Base-by-base conservation (phyloP, 2,329 filamentous ascomycete species). In the Alternaria brassicicola region DNA sequence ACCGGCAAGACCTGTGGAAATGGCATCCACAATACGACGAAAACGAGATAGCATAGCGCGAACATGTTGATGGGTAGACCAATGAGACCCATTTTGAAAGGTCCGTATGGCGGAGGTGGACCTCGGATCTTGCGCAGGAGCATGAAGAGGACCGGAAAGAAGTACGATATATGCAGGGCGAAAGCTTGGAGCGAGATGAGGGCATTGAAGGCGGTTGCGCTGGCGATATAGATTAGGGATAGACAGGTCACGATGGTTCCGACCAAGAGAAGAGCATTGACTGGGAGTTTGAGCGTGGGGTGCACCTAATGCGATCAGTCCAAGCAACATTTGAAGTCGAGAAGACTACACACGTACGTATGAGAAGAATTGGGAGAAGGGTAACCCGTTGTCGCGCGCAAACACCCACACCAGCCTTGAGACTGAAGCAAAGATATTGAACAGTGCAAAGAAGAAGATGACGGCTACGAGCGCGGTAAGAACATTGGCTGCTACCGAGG, bases 341-440 rank as follows among this genome's bases (percentile, higher is more conserved):
- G 5, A 13, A 26, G 38, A 10, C 7, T 19, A 36, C 33, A 7
- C 0, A 60, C 68, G 46, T 62, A 75, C 68, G 41, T 73, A 66
- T 43, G 75, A 67, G 52, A 79, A 74, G 51, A 61, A 64, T 6
- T 58, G 47, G 21, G 71, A 77, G 33, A 72, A 74, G 0, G 81
- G 81, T 0, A 83, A 64, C 6, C 79, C 82, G 3, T 80, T 80
- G 53, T 84, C 82, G 4, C 79, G 69, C 12, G 82, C 79, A 73
- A 82, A 84, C 0, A 80, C 79, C 82, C 82, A 84, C 0, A 80
- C 79, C 2, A 84, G 66, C 3, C 82, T 78, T 0, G 81, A 81
- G 0, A 80, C 80, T 0, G 81, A 83, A 1, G 82, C 81, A 2
- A 83, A 73, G 33, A 76, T 75, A 30, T 77, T 78, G 48, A 81